A percentile compares a stretch with the other conserved stretches of the same genome.
phyloP scores from a whole-genome alignment of 164 flowering plant genomes.

The Liriodendron chinense region DNA sequence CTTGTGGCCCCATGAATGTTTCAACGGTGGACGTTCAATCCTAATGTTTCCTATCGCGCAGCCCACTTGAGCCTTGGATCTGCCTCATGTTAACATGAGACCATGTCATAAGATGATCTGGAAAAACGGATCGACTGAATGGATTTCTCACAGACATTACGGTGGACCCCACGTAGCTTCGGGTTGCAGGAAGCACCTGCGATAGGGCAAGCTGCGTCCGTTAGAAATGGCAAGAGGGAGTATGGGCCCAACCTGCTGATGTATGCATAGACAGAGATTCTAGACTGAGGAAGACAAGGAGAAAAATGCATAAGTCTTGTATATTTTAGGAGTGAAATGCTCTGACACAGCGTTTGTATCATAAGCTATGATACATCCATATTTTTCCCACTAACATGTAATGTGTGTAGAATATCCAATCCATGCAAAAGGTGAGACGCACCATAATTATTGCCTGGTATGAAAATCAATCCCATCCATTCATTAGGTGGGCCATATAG shows the following conservation, averaged over 20 bases:
- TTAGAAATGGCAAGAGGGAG: not conserved
- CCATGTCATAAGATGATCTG: no score
- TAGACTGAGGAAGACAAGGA: constrained; percentile 40
- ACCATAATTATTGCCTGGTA: not conserved
- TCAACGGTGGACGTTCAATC: no score
- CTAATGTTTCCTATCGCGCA: no score
- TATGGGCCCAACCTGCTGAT: not conserved
- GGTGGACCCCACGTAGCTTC: no score
- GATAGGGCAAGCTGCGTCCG: no score
- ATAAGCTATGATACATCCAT: not conserved
- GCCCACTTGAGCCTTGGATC: no score
- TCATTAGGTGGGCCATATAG: not conserved
- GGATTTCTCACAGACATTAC: no score
- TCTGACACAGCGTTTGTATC: constrained; percentile 10
- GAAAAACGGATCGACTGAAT: no score
- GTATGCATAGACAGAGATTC: constrained; percentile 34
- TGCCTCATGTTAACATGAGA: no score
- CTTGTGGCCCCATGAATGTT: no score
- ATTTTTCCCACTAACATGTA: not conserved
- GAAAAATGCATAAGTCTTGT: constrained; percentile 38
- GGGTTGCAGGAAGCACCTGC: no score
- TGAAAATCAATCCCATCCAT: not conserved
- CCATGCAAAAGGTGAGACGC: not conserved
- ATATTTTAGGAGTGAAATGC: constrained; percentile 14
- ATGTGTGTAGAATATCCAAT: not conserved